Evolutionary conservation across 2,329 filamentous ascomycete genomes (phyloP), one percentile per base, ranked within the genome.

Genomic region (Trichoderma sp.): DNA sequence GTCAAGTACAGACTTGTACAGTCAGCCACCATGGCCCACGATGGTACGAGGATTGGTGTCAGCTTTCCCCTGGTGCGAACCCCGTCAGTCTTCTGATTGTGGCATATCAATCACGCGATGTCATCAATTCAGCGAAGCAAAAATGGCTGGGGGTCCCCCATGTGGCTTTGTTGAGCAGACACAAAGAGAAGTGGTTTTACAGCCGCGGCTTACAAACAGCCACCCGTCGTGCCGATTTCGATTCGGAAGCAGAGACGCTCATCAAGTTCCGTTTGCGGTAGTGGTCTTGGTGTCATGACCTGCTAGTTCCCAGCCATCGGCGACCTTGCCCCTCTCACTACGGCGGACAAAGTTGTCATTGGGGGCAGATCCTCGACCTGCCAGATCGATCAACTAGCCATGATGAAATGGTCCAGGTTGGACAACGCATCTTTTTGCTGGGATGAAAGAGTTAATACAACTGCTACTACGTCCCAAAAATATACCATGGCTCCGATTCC

Each of bases 1-100:
- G 3, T 8, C 12, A 26, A 51, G 43, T 51, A 53, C n/a, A 9
- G 14, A 34, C 6, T 60, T 26, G 32, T 57, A 24, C 51, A 11
- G 32, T 32, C 47, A 57, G 63, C 63, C 63, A 11, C 47, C 63
- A 21, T 30, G 34, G 15, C 9, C 47, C 30, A 32, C 4, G 43
- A 11, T 30, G 51, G 51, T 24, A 32, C 51, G 32, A 34, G 53
- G n/a, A 18, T 30, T 61, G 6, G 11, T 53, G 57, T 70, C 66
- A 70, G 66, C 66, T n/a, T 57, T 53, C 57, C 66, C 66, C 57
- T 62, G 66, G 66, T 62, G 57, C 66, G 56, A 62, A 36, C 56
- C 56, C 56, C 28, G 28, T 70, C 57, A 21, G 15, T 60, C 21
- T 68, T 58, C 53, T 68, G 65, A 68, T 61, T 26, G 21, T 62